A percentile compares a stretch with the other conserved stretches of the same genome.
Evolutionary conservation across 2,329 filamentous ascomycete species (phyloP).

Genomic region (Alternaria sp.): DNA sequence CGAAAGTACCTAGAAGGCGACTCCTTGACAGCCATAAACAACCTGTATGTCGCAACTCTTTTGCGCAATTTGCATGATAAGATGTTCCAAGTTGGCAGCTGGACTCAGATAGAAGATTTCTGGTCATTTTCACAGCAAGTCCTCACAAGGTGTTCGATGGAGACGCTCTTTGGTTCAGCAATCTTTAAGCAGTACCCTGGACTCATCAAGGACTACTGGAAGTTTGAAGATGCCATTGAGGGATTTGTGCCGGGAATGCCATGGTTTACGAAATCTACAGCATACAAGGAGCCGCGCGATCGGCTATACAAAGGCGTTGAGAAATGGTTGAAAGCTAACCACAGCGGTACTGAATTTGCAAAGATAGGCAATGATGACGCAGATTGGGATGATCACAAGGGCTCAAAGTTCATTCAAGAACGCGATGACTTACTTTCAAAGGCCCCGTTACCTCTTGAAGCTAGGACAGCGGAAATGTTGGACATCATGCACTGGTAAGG

Average conservation of each 20-base stretch:
- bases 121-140: constrained; percentile 44
- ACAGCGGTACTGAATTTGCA: constrained; percentile 29
- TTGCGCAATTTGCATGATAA: constrained; percentile 40
- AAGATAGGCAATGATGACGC: constrained; percentile 23
- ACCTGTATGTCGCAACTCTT: constrained; percentile 34
- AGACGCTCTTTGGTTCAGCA: constrained; percentile 37
- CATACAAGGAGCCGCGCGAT: constrained; percentile 29
- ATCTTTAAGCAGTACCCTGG: constrained; percentile 39
- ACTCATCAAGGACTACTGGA: constrained; percentile 39
- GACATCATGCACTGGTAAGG: constrained; percentile 39
- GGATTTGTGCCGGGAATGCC: constrained; percentile 32
- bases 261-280: constrained; percentile 23
- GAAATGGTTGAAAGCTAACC: constrained; percentile 33
- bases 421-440: constrained; percentile 25
- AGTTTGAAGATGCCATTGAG: constrained; percentile 35
- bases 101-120: constrained; percentile 45
- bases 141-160: constrained; percentile 35
- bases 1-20: constrained; percentile 29
- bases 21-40: constrained; percentile 15
- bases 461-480: constrained; percentile 33
- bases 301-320: constrained; percentile 32
- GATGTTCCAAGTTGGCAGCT: constrained; percentile 41
- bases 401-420: constrained; percentile 36
- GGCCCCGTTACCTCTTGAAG: constrained; percentile 5
- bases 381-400: constrained; percentile 31